Evolutionary conservation across 805 yeast species (phyloP), one percentile per base, ranked within the genome.

Genomic region (Candida incommunis): DNA sequence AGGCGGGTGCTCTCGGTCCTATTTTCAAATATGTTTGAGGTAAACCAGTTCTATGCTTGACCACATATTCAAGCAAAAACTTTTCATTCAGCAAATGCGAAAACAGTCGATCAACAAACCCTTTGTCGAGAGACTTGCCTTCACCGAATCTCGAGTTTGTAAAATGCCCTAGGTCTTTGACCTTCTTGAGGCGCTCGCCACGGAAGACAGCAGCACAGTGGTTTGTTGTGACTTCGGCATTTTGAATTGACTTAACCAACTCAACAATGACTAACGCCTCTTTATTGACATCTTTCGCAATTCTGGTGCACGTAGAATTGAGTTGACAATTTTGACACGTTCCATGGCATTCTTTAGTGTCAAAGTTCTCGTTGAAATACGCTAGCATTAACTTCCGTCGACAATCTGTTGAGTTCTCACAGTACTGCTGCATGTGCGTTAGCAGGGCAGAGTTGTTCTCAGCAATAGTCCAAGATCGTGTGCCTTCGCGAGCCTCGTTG

Each of bases 361-460:
- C 75, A 57, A 90, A 90, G 3, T 65, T 65, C 58, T 92, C 98
- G 61, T 85, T 84, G 65, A 92, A 92, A 57, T 88, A 92, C 44
- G 84, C 90, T 43, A 92, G 67, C 2, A 92, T 95, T 53, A 86
- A 88, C 54, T 78, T 75, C 49, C 97, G 71, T 45, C 98, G 74
- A 60, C 98, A 92, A 59, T 88, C 96, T 2, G 88, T 78, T 7
- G 72, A 71, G 20, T 31, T 31, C 50, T 88, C 96, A 64, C 97
- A 90, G 58, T 85, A 92, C 57, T 82, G 88, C 52, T 84, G 76
- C 15, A 92, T 96, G 51, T 85, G 85, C 45, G 18, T 31, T 13
- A 31, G 37, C 37, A 31, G 18, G 20, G 18, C 37, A 31, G n/a
- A 5, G n/a, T 31, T 11, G n/a, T 31, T 11, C 37, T 31, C 37